Base-by-base conservation (phyloP, 1,284 basidiomycete species). In the Microbotryomycetes sp. region DNA sequence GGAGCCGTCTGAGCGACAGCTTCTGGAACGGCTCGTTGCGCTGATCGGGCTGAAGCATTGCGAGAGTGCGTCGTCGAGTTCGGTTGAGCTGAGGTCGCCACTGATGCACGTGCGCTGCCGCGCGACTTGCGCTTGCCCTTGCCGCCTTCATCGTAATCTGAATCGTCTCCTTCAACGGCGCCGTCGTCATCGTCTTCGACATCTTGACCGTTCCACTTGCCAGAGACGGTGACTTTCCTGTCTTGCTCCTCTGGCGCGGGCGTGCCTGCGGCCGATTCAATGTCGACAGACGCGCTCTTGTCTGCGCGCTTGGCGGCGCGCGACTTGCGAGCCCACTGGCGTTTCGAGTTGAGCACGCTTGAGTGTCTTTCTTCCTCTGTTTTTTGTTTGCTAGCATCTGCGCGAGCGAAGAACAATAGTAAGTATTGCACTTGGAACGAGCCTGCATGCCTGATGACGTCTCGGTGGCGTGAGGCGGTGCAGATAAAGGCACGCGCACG, bases 271-370 rank as follows among this genome's bases (percentile, higher is more conserved):
- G 21, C 31, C 18, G n/a, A 47, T 30, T n/a, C 27, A 6, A 18
- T 41, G n/a, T 45, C 49, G 24, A 6, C 24, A 16, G 56, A 16
- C 9, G 35, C 35, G 18, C 35, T 41, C 18, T 41, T 41, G 35
- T 29, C 49, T 21, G 3, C 52, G 46, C 15, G 15, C 21, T 6
- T 35, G 45, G 18, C 67, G 29, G 64, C 67, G 24, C 80, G 74
- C 62, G 78, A 76, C 71, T 78, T 80, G 21, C 75, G 73, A 9
- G 80, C 79, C 80, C 80, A 81, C 13, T 77, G 69, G 24, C 80
- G 73, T 69, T 81, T 81, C 59, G 73, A 75, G 64, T 78, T 78
- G 45, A 80, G 73, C 61, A 75, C 78, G n/a, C 79, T 70, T 49
- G 78, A 76, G 27, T 77, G 75, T 28, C 77, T 76, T 65, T 81